Base-by-base conservation (phyloP, 495 filamentous ascomycete species). In the Pyrenula massariospora region DNA sequence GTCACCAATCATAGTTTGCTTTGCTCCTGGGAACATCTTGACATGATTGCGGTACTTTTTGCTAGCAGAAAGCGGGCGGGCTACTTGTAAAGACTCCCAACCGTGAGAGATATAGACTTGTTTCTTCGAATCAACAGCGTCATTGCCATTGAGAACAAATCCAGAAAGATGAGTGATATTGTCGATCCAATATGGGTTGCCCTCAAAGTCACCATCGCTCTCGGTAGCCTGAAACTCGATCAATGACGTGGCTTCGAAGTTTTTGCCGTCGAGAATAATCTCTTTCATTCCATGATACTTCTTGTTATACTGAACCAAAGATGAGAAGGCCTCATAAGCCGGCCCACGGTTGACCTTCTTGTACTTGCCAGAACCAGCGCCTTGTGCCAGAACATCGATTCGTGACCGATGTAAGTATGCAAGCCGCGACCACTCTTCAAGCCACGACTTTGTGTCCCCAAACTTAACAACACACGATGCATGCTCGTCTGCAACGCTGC, bases 81-180 rank as follows among this genome's bases (percentile, higher is more conserved):
- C 50, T 8, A 8, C 8, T 15, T 82, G 76, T 72, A 91, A 78
- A 0, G 79, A 83, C 59, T 86, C 81, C 84, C 88, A 87, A 19
- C 87, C 86, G 62, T 91, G 88, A 48, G 83, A 87, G 56, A 91
- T 82, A 64, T 81, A 92, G 25, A 88, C 84, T 48, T 82, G 73
- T 56, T 86, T 81, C 57, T 82, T 80, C 0, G 83, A 84, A 60
- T 91, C 83, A 2, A 84, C 77, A 21, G 77, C 78, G 63, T 89
- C 87, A 55, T 83, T 89, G 15, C 80, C 86, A 63, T 91, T 91
- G 70, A 89, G 83, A 58, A 86, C 84, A 67, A 93, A 91, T 15
- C 88, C 88, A 12, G 85, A 83, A 24, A 87, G 73, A 62, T 75
- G 71, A 15, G 66, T 69, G 53, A 73, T 66, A 50, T 82, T 85